Percentiles rank a stretch among this genome's conserved stretches.
Evolutionary conservation across 1,284 basidiomycete species (phyloP).

Genomic region (Meira nashicola): DNA sequence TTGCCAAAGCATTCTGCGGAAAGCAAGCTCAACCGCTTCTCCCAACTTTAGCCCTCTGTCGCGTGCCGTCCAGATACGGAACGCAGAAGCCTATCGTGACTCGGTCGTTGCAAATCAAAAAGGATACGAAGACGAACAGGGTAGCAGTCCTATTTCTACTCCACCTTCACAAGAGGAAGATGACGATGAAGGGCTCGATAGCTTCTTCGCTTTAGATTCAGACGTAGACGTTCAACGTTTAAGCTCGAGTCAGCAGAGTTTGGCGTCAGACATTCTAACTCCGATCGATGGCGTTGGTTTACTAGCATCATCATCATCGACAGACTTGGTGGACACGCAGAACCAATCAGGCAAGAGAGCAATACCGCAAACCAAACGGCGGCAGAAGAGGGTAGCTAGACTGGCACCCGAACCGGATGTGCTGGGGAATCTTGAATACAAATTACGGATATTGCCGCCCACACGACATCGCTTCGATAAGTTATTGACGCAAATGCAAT

Average conservation of each 20-base stretch:
- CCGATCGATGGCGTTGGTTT: not conserved
- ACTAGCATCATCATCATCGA: too few relatives aligned
- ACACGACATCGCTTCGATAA: conserved; percentile 44
- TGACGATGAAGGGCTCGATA: conserved; percentile 27
- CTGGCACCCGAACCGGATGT: conserved; percentile 46
- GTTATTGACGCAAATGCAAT: conserved; percentile 50
- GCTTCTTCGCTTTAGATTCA: conserved; percentile 40
- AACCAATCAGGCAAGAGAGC: too few relatives aligned
- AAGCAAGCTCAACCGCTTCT: too few relatives aligned
- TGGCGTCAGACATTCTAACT: not conserved
- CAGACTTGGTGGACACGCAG: too few relatives aligned
- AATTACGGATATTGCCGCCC: conserved; percentile 48
- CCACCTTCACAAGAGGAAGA: not conserved
- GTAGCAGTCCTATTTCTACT: not conserved
- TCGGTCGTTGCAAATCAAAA: too few relatives aligned
- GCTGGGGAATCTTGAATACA: conserved; percentile 52
- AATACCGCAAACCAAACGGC: too few relatives aligned
- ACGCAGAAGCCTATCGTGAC: too few relatives aligned
- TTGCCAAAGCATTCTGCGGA: too few relatives aligned
- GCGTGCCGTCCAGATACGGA: too few relatives aligned
- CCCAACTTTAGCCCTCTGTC: not conserved
- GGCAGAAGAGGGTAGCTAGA: not conserved
- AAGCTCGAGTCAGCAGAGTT: not conserved
- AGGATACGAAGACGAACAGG: not conserved
- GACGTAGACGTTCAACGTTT: conserved; percentile 23